Conservation (phyloP, 2,329 filamentous ascomycete genomes). For the Hypoxylon sp. region DNA sequence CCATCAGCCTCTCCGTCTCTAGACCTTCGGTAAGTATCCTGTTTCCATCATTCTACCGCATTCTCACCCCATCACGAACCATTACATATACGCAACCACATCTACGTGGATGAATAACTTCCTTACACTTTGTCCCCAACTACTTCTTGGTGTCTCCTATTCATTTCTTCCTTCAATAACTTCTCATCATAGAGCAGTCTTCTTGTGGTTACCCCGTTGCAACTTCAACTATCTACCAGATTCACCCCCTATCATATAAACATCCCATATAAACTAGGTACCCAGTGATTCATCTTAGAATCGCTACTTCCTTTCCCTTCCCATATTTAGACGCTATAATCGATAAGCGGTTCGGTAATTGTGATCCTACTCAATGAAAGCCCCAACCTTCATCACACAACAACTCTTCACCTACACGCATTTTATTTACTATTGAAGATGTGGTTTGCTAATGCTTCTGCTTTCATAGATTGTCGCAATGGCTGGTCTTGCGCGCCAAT, state of each 20-base stretch:
- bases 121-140: not conserved
- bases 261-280: not conserved
- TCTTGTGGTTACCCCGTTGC: not conserved
- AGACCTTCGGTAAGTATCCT: not conserved
- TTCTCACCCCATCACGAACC: not conserved
- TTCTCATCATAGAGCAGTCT: not conserved
- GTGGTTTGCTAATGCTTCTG: not conserved
- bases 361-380: not conserved
- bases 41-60: not conserved
- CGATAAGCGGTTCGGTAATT: not conserved
- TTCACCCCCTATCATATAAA: not conserved
- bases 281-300: not conserved
- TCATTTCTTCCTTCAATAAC: not conserved
- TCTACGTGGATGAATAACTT: not conserved
- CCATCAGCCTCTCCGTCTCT: too few species aligned
- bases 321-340: not conserved
- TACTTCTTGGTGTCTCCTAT: not conserved
- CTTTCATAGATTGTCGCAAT: not conserved
- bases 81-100: not conserved
- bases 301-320: not conserved
- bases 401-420: too few species aligned
- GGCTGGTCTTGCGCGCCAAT: not conserved
- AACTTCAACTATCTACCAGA: not conserved
- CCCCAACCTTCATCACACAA: too few species aligned
- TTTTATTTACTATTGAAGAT: too few species aligned